Conservation (phyloP, 768 basidiomycete genomes). For the Pleurotus cornucopiae region DNA sequence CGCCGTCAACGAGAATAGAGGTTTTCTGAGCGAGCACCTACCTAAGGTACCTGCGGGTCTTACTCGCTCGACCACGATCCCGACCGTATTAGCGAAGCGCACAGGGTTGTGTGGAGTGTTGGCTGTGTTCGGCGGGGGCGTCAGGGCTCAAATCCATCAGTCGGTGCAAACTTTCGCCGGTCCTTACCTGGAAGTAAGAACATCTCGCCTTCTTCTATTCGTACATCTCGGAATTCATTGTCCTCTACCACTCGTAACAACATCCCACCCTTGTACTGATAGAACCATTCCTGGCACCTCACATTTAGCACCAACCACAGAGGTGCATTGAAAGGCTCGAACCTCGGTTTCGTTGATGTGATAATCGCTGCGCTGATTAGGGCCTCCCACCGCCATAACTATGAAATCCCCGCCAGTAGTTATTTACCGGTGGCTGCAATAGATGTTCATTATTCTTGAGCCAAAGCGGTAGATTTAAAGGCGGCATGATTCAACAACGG, state of each 20-base stretch:
- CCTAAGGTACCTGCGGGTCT: slow-evolving; percentile 75
- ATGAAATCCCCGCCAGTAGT: slow-evolving; percentile 87
- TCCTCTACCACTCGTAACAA: slow-evolving; percentile 82
- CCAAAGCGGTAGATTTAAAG: slow-evolving; percentile 91
- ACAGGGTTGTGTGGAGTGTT: slow-evolving; percentile 98
- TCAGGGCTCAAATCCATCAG: not conserved
- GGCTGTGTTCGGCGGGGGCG: slow-evolving; percentile 35
- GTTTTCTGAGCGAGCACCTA: slow-evolving; percentile 26
- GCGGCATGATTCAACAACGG: slow-evolving; percentile 68
- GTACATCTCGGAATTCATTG: slow-evolving; percentile 76
- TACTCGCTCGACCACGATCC: slow-evolving; percentile 85
- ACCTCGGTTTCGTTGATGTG: slow-evolving; percentile 96
- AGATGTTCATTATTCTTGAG: slow-evolving; percentile 74
- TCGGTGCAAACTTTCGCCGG: slow-evolving; percentile 14
- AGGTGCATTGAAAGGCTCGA: not conserved
- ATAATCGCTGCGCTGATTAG: slow-evolving; percentile 91
- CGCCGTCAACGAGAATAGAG: not conserved
- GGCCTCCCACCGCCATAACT: slow-evolving; percentile 96
- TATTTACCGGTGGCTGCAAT: slow-evolving; percentile 90
- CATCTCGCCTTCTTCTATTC: slow-evolving; percentile 95
- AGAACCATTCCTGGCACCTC: slow-evolving; percentile 87
- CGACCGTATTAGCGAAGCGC: slow-evolving; percentile 85
- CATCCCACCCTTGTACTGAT: slow-evolving; percentile 95
- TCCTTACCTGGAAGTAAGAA: slow-evolving; percentile 81
- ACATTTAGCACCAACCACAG: not conserved